Percentiles rank a stretch among this genome's conserved stretches.
These are phyloP conservation scores for Laguncularia racemosa DNA, from an alignment of 345 rosid genomes.

Conservation along the genomic window DNA sequence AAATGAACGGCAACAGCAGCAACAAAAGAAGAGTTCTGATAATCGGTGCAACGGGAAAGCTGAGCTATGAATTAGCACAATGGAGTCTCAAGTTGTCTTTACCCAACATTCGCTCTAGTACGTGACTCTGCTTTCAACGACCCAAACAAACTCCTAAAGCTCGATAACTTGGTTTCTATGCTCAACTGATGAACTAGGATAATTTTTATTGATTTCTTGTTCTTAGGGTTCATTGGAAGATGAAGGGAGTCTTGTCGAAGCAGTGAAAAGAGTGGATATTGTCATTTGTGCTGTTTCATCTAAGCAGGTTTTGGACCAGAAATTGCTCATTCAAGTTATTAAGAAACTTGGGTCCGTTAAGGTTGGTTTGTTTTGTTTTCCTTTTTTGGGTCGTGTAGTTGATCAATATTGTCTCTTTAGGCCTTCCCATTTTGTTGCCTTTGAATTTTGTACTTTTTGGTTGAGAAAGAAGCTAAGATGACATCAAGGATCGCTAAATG, in stretches of 20 bases:
- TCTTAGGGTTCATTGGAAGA: conserved; percentile 71
- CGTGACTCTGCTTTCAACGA: conserved; percentile 42
- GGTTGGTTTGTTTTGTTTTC: conserved; percentile 17
- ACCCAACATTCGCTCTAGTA: conserved; percentile 55
- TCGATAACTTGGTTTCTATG: conserved; percentile 9
- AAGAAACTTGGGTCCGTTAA: conserved; percentile 45
- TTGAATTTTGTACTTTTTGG: not conserved
- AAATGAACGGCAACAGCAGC: too few relatives aligned
- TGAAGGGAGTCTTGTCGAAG: conserved; percentile 50
- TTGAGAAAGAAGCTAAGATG: too few relatives aligned
- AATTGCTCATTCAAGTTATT: conserved; percentile 47
- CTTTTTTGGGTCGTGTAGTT: too few relatives aligned
- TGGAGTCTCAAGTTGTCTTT: conserved; percentile 38
- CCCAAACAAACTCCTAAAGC: conserved; percentile 34
- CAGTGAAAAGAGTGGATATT: conserved; percentile 66
- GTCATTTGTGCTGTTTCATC: conserved; percentile 69
- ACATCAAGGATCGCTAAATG: too few relatives aligned
- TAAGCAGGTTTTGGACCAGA: conserved; percentile 64
- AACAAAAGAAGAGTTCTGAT: conserved; percentile 54
- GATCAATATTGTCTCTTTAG: too few relatives aligned
- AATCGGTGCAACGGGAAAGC: conserved; percentile 64
- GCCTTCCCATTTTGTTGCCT: too few relatives aligned
- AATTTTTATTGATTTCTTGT: conserved; percentile 1
- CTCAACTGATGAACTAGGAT: not conserved
- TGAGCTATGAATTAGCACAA: conserved; percentile 49